Percentiles rank a stretch among this genome's conserved stretches.
Evolutionary conservation across 176 grass and related monocot species (phyloP).

Genomic region (Musa troglodytarum): DNA sequence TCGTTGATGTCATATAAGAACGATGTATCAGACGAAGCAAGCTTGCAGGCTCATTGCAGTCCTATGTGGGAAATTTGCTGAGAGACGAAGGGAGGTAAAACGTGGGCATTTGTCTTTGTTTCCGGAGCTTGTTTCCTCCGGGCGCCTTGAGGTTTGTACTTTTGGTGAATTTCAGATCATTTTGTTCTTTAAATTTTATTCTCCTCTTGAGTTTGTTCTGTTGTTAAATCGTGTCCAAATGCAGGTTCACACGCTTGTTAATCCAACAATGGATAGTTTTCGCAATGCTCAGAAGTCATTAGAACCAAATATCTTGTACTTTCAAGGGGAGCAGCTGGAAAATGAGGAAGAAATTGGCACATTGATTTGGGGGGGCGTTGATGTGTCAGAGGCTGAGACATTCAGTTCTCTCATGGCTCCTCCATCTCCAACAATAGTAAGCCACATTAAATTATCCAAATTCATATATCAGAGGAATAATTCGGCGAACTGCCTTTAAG

Average conservation of each 20-base stretch:
- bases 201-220: not conserved
- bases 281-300: conserved; percentile 30
- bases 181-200: not conserved
- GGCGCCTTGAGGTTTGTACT: conserved; percentile 40
- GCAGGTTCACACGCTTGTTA: conserved; percentile 60
- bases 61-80: conserved; percentile 31
- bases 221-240: not conserved
- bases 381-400: conserved; percentile 35
- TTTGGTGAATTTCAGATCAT: not conserved
- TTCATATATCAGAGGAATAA: not conserved
- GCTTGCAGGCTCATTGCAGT: conserved; percentile 40
- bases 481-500: not conserved
- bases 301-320: conserved; percentile 46
- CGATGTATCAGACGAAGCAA: conserved; percentile 36
- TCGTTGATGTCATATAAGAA: not conserved
- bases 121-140: conserved; percentile 36
- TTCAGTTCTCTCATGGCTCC: conserved; percentile 40
- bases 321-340: conserved; percentile 51
- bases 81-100: conserved; percentile 24
- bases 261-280: conserved; percentile 52
- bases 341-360: conserved; percentile 55
- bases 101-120: conserved; percentile 29
- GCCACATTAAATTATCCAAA: not conserved
- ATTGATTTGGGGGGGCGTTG: conserved; percentile 43
- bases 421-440: conserved; percentile 61